Percentiles rank a stretch among this genome's conserved stretches.
phyloP scores from a whole-genome alignment of 2,329 filamentous ascomycete species.

The Albifimbria verrucaria region DNA sequence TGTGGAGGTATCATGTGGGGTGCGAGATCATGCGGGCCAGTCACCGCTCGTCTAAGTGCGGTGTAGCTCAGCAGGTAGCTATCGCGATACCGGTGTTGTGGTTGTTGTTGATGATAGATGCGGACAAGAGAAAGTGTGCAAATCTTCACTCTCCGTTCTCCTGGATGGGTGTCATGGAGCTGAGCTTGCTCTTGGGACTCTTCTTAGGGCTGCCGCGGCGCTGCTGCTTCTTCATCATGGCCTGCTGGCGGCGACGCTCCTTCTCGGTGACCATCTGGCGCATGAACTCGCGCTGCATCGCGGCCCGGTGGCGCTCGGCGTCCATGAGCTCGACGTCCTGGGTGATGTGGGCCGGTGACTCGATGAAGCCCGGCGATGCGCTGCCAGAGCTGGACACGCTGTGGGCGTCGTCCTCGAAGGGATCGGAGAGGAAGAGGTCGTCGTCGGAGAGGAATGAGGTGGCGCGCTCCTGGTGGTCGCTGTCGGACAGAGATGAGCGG shows the following conservation, averaged over 20 bases:
- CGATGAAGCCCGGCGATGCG: constrained; percentile 27
- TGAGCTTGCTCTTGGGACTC: constrained; percentile 44
- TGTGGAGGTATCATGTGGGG: background rate
- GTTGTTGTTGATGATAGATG: background rate
- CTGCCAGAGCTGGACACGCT: constrained; percentile 45
- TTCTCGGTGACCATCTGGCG: constrained; percentile 50
- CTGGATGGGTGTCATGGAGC: constrained; percentile 33
- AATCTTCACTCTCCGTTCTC: background rate
- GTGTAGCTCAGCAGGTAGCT: background rate
- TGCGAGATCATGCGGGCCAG: background rate
- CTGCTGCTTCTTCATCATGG: constrained; percentile 32
- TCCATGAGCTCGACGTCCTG: constrained; percentile 48
- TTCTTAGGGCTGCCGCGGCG: constrained; percentile 43
- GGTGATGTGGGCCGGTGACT: constrained; percentile 32
- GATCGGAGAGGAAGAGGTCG: constrained; percentile 54
- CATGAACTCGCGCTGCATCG: constrained; percentile 48
- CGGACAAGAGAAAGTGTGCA: background rate
- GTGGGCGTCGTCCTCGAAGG: constrained; percentile 47
- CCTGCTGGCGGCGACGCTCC: constrained; percentile 46
- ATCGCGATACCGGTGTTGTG: background rate
- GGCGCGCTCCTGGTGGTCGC: constrained; percentile 39
- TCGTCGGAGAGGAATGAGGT: constrained; percentile 61
- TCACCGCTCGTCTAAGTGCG: constrained; percentile 12
- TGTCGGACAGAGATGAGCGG: constrained; percentile 46
- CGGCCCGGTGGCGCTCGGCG: constrained; percentile 47